Evolutionary conservation across 1,139 yeast species (phyloP), one percentile per base, ranked within the genome.

Genomic region (Saccharomyces hybrid): DNA sequence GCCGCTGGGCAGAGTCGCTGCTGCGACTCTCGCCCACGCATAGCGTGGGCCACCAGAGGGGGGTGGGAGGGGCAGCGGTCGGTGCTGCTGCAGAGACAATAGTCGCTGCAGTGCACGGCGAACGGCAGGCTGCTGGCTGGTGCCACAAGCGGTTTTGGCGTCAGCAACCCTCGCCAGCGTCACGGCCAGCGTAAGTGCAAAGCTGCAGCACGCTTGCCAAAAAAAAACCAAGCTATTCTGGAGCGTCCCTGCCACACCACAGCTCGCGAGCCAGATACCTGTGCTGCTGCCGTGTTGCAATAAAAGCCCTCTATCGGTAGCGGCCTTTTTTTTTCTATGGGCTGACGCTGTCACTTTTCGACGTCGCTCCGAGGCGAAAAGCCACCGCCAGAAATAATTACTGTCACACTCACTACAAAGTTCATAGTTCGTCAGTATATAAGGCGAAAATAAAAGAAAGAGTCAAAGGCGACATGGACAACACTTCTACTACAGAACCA

Each of bases 351-450:
- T 38, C 44, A 38, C 44, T 38, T 38, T 38, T 38, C 44, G 3
- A 38, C 44, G 44, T 38, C 44, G 44, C 44, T 38, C 44, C 44
- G 44, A 38, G 44, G 44, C 26, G 11, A 38, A 38, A 38, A 38
- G 44, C 44, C 44, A 38, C 44, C 44, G 44, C 11, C 44, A 38
- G 23, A 38, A 16, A 38, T 38, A 38, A 38, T 38, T 38, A 38
- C 44, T 38, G 44, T 38, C 44, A 38, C 44, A 38, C 44, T 4
- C 44, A 38, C 44, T 38, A 38, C 23, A 13, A 38, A 9, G 44
- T 38, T 6, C 44, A 38, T 38, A 5, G 5, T 9, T 38, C 44
- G 11, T 11, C 6, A 38, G 25, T 11, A 38, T 38, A 38, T 38
- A 38, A 38, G 25, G 44, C 44, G 44, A 38, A 38, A 38, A 38